A percentile compares a stretch with the other conserved stretches of the same genome.
Evolutionary conservation across 2,329 filamentous ascomycete species (phyloP).

Genomic region (Beauveria caledonica): DNA sequence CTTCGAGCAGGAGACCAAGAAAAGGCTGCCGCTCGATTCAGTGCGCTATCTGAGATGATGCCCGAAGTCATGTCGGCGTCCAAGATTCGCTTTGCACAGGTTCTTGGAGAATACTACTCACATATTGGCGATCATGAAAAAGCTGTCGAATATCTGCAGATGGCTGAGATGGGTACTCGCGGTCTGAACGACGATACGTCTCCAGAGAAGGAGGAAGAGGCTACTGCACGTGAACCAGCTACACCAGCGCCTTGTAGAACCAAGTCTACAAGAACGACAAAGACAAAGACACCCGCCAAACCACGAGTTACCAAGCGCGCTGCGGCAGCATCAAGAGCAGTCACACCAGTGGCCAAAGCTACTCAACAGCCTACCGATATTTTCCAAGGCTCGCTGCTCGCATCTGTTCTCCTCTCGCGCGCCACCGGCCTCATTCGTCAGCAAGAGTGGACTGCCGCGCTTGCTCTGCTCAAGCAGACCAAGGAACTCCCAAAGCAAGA

Average conservation of each 20-base stretch:
- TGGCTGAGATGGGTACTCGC: slow-evolving; percentile 33
- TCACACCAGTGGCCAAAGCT: slow-evolving; percentile 15
- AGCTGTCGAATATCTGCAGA: slow-evolving; percentile 35
- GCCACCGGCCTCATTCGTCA: slow-evolving; percentile 39
- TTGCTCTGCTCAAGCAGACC: slow-evolving; percentile 44
- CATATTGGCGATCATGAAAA: slow-evolving; percentile 37
- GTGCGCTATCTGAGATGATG: slow-evolving; percentile 45
- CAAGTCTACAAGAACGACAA: slow-evolving; percentile 8
- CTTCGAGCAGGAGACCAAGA: slow-evolving; percentile 50
- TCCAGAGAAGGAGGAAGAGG: slow-evolving; percentile 13
- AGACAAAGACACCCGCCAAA: slow-evolving; percentile 11
- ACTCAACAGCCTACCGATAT: slow-evolving; percentile 22
- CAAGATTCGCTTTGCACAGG: slow-evolving; percentile 39
- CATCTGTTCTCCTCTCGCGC: slow-evolving; percentile 27
- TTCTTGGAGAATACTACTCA: slow-evolving; percentile 49
- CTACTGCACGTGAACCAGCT: slow-evolving; percentile 10
- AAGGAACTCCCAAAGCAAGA: slow-evolving; percentile 34
- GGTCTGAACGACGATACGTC: background rate
- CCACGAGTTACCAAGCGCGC: slow-evolving; percentile 5
- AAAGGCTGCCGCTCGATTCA: slow-evolving; percentile 44
- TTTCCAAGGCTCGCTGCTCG: slow-evolving; percentile 29
- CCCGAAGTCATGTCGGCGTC: slow-evolving; percentile 30
- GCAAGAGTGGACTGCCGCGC: slow-evolving; percentile 51
- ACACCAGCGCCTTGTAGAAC: slow-evolving; percentile 13
- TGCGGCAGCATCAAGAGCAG: slow-evolving; percentile 17